Evolutionary conservation across 352 stramenopile genomes (phyloP), one percentile per base, ranked within the genome.

Genomic region (Globisporangium ultimum): DNA sequence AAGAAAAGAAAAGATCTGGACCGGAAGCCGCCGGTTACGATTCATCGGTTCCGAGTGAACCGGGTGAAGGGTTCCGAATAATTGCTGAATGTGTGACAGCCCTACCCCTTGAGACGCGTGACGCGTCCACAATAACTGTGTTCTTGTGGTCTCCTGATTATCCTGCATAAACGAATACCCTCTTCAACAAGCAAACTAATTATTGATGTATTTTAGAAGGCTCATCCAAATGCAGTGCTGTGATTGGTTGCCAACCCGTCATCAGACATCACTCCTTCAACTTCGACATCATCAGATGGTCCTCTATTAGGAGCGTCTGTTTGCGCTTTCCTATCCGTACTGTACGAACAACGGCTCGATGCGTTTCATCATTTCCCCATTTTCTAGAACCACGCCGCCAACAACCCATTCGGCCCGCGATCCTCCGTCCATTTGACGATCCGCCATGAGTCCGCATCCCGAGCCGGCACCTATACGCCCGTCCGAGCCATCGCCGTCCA

Each of bases 301-400:
- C 40, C 17, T 45, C 40, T 45, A 45, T 45, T 45, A 1, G 17
- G 10, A 45, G 40, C 40, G 40, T 18, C 7, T 45, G 40, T n/a
- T n/a, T 45, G 40, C 40, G 13, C 17, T 45, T 45, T n/a, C 18
- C 17, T n/a, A 45, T 45, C 13, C 17, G 40, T 36, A 10, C 28
- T 36, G 28, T 10, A 36, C 28, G 28, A 36, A 11, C 40, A 45
- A n/a, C 40, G 18, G 12, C 13, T 1, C 38, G 18, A 45, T 6
- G 17, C 13, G 40, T 45, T 45, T 45, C 40, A 45, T 45, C 28
- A 10, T 36, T 36, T 36, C 28, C 28, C 28, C 7, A 36, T 36
- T 36, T 45, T 45, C 40, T 45, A 45, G 40, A 45, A 45, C 38
- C 38, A n/a, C n/a, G n/a, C n/a, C n/a, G n/a, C n/a, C n/a, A 32